Conservation (phyloP, 495 filamentous ascomycete species). For the Apodospora peruviana region DNA sequence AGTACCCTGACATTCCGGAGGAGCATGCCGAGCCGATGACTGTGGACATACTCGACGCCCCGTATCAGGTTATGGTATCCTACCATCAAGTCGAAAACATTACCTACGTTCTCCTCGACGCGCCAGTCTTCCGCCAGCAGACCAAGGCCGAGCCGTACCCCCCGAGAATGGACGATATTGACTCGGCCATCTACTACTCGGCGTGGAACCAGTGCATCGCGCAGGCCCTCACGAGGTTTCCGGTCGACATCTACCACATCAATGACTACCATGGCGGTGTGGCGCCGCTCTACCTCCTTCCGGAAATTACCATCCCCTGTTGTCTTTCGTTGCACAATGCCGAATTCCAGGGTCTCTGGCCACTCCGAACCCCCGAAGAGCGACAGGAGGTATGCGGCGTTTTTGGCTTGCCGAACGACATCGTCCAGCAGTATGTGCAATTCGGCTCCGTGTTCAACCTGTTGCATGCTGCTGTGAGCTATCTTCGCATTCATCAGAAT, state of each 20-base stretch:
- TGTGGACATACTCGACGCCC: constrained; percentile 55
- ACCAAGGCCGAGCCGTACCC: constrained; percentile 61
- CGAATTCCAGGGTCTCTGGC: constrained; percentile 71
- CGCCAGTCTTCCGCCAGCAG: constrained; percentile 63
- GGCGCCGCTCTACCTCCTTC: constrained; percentile 63
- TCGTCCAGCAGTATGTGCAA: constrained; percentile 51
- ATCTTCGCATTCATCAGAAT: constrained; percentile 64
- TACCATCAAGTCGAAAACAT: constrained; percentile 66
- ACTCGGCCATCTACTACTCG: constrained; percentile 67
- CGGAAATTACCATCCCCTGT: constrained; percentile 49
- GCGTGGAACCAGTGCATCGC: constrained; percentile 70
- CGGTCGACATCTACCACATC: constrained; percentile 69
- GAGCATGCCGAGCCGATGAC: constrained; percentile 55
- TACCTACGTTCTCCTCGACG: constrained; percentile 66
- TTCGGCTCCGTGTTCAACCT: constrained; percentile 66
- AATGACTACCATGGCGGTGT: constrained; percentile 74
- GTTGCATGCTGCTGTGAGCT: constrained; percentile 63
- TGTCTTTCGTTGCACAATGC: constrained; percentile 49
- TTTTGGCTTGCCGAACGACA: constrained; percentile 51
- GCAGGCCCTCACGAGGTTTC: constrained; percentile 49
- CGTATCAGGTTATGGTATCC: constrained; percentile 57
- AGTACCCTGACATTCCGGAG: constrained; percentile 28
- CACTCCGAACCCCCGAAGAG: constrained; percentile 61
- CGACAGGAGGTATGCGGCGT: constrained; percentile 60
- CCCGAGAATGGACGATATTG: constrained; percentile 65